Evolutionary conservation across 2,329 filamentous ascomycete species (phyloP), one percentile per base, ranked within the genome.

Genomic region (Penicillium sp.): DNA sequence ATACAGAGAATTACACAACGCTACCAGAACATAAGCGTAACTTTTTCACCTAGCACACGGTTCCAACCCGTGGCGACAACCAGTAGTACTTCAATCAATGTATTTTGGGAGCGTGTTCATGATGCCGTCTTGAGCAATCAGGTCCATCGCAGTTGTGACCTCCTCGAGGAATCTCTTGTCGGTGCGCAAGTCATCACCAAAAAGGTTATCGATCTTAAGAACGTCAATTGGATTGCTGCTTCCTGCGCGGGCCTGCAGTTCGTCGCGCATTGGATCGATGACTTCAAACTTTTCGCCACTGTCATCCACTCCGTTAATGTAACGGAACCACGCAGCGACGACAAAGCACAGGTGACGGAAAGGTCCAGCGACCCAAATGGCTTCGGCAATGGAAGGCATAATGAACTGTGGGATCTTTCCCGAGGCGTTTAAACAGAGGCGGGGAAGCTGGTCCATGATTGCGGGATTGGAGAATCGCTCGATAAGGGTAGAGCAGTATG

Each of bases 401-500:
- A 75, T 74, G 53, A 75, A 75, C 55, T 75, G 80, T 0, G 81
- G 81, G 39, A 83, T 78, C 77, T 83, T 83, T 72, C 81, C 81
- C 4, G 80, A 82, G 23, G 76, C 81, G 66, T 79, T 79, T 23
- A 83, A 76, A 57, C 78, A 79, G 57, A 83, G 72, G 35, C 81
- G 81, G 37, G 80, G 78, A 55, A 83, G 74, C 71, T 83, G 80
- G 59, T 83, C 81, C 80, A 78, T 82, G 65, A 83, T 83, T 54
- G 81, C 82, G 0, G 81, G 80, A 78, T 83, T 83, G 67, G 79
- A 78, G 75, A 83, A 83, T 35, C 81, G 81, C 69, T 81, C 80
- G 59, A 83, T 78, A 46, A 83, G 77, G 0, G 80, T 83, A 59
- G 77, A 70, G 75, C 80, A 82, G 72, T 83, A 83, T 62, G 79